phyloP scores from a whole-genome alignment of 1,284 basidiomycete species.

The Ustilago vetiveriae region DNA sequence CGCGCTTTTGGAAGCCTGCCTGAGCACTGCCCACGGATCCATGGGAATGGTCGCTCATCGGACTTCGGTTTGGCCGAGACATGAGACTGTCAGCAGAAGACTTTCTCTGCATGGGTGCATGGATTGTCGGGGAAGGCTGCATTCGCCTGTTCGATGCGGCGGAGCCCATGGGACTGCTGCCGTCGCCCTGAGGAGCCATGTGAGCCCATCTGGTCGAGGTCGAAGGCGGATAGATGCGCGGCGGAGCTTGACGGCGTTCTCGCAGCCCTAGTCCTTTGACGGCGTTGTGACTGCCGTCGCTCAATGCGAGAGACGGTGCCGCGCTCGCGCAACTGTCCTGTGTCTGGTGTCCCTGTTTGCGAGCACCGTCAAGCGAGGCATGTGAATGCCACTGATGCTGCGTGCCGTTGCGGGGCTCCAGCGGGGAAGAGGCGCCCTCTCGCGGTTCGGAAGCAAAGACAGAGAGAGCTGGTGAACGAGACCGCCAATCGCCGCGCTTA shows the following conservation, averaged over 20 bases:
- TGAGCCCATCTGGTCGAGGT: conserved; percentile 36
- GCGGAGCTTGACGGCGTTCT: conserved; percentile 52
- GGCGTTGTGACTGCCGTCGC: conserved; percentile 22
- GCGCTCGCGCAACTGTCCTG: conserved; percentile 43
- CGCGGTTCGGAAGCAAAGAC: conserved; percentile 19
- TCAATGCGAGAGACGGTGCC: conserved; percentile 28
- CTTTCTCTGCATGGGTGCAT: conserved; percentile 21
- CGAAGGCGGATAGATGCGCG: conserved; percentile 55
- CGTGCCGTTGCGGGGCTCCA: not conserved
- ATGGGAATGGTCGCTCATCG: conserved; percentile 22
- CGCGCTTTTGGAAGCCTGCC: not conserved
- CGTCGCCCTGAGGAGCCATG: conserved; percentile 27
- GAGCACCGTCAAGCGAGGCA: conserved; percentile 22
- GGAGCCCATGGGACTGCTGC: conserved; percentile 2
- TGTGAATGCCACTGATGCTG: conserved; percentile 4
- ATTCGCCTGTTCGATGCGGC: conserved; percentile 9
- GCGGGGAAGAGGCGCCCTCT: conserved; percentile 11
- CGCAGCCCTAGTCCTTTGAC: conserved; percentile 32
- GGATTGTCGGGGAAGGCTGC: conserved; percentile 14
- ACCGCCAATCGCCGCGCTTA: conserved; percentile 28
- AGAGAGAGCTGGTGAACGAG: conserved; percentile 28
- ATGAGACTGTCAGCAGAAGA: conserved; percentile 29
- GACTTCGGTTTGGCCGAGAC: conserved; percentile 23
- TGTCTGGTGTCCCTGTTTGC: conserved; percentile 18
- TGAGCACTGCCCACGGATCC: conserved; percentile 3